Conservation (phyloP, 176 grass and related monocot species). For the Eleusine indica region DNA sequence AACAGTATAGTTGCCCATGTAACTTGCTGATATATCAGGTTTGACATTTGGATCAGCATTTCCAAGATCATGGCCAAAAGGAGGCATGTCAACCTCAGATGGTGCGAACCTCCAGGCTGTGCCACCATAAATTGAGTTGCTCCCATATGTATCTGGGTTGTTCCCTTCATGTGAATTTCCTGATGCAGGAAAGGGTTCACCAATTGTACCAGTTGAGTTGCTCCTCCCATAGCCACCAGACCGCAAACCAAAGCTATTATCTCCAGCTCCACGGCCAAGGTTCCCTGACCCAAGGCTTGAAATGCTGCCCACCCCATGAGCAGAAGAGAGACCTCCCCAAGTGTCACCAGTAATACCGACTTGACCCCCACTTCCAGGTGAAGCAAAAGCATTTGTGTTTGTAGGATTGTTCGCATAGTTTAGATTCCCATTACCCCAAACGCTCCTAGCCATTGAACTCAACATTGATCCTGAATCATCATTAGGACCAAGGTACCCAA, state of each 20-base stretch:
- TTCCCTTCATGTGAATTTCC: slow-evolving; percentile 56
- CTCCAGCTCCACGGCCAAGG: slow-evolving; percentile 51
- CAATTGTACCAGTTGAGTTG: slow-evolving; percentile 54
- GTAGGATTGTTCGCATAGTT: slow-evolving; percentile 56
- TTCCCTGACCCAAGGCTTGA: slow-evolving; percentile 44
- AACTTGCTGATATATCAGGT: slow-evolving; percentile 48
- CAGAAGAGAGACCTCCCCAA: slow-evolving; percentile 57
- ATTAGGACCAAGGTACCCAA: slow-evolving; percentile 62
- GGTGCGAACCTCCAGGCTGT: slow-evolving; percentile 60
- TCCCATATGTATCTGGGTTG: slow-evolving; percentile 50
- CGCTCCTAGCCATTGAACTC: slow-evolving; percentile 67
- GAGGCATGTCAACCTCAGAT: slow-evolving; percentile 61
- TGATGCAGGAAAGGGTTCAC: slow-evolving; percentile 57
- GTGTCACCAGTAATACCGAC: slow-evolving; percentile 35
- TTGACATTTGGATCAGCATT: slow-evolving; percentile 55
- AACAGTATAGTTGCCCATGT: slow-evolving; percentile 64
- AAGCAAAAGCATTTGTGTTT: slow-evolving; percentile 64
- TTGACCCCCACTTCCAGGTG: slow-evolving; percentile 54
- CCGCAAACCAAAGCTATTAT: slow-evolving; percentile 50
- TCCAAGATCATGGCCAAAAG: slow-evolving; percentile 68
- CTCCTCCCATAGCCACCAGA: slow-evolving; percentile 57
- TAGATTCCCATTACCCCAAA: slow-evolving; percentile 62
- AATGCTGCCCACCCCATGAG: slow-evolving; percentile 47
- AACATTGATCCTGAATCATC: slow-evolving; percentile 66
- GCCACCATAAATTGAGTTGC: slow-evolving; percentile 67